Base-by-base conservation (phyloP, 2,329 filamentous ascomycete species). In the Fusarium nelsonii region DNA sequence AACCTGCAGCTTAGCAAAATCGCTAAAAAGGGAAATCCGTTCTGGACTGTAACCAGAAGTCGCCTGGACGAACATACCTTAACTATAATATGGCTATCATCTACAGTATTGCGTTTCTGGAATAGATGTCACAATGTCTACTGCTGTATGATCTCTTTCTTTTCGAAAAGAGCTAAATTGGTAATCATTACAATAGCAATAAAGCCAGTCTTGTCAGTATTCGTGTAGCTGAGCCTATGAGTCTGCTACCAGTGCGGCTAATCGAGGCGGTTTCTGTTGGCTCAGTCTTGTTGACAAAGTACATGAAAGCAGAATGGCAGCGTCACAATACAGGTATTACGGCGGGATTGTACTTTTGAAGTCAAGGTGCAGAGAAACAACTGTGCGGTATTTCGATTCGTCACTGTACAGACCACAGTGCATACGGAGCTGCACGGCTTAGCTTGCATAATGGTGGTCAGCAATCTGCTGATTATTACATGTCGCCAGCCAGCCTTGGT, bases 401-500 rank as follows among this genome's bases (percentile, higher is more conserved):
- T 12, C 26, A 36, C 32, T 48, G 23, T 48, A 2, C n/a, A 12
- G n/a, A 32, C 8, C 41, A 30, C n/a, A n/a, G 41, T 55, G 15
- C 52, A 20, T 48, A 18, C 16, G 40, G 15, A 48, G 16, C 11
- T 16, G 58, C n/a, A 14, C 33, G 8, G 18, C 12, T 8, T 63
- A 4, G 11, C n/a, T 15, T 63, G 37, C 60, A 58, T 63, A 45
- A 39, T 30, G 58, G 60, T 63, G 60, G 60, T 63, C 60, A 63
- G 60, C 50, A 63, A 59, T 44, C 43, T 49, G 58, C 58, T 33
- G 43, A 58, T 49, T 57, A 7, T 11, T 33, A 39, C 41, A 28
- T 40, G 10, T 12, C 23, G 23, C 23, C 23, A 23, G n/a, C 18
- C 28, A 53, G 58, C 60, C 60, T 58, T 37, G 6, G 10, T 39